Percentiles rank a stretch among this genome's conserved stretches.
phyloP scores from a whole-genome alignment of 257 asterid genomes.

The Solanum verrucosum region DNA sequence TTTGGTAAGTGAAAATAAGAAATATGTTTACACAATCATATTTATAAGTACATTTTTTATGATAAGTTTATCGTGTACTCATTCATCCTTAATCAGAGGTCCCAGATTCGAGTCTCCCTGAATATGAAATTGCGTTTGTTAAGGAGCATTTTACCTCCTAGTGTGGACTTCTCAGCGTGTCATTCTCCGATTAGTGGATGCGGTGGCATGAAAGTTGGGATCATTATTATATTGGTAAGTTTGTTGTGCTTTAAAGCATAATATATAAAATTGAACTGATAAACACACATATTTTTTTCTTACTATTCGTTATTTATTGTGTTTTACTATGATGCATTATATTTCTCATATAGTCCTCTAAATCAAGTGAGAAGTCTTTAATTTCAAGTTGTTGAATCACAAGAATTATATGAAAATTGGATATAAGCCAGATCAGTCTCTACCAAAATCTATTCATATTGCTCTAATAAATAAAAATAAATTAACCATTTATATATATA shows the following conservation, averaged over 20 bases:
- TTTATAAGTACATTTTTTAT: no score
- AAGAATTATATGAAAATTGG: not conserved
- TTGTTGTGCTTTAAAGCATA: no score
- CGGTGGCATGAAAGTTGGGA: no score
- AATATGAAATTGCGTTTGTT: no score
- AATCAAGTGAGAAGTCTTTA: not conserved
- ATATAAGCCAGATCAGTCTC: not conserved
- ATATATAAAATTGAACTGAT: no score
- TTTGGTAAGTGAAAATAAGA: not conserved
- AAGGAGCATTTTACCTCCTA: not conserved
- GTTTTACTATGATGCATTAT: not conserved
- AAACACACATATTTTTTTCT: no score
- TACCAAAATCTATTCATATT: not conserved
- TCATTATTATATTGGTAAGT: not conserved
- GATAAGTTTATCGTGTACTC: no score
- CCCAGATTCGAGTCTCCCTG: accelerated
- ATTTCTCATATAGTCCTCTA: not conserved
- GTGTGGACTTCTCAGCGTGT: not conserved
- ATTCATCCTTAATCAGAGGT: no score
- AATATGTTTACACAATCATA: no score
- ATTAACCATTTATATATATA: no score
- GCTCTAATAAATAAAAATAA: not conserved
- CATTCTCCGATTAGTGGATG: no score
- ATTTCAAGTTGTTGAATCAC: not conserved
- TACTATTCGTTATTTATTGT: not conserved